Evolutionary conservation across 805 yeast species (phyloP).

Genomic region (Zygosaccharomyces lentus): DNA sequence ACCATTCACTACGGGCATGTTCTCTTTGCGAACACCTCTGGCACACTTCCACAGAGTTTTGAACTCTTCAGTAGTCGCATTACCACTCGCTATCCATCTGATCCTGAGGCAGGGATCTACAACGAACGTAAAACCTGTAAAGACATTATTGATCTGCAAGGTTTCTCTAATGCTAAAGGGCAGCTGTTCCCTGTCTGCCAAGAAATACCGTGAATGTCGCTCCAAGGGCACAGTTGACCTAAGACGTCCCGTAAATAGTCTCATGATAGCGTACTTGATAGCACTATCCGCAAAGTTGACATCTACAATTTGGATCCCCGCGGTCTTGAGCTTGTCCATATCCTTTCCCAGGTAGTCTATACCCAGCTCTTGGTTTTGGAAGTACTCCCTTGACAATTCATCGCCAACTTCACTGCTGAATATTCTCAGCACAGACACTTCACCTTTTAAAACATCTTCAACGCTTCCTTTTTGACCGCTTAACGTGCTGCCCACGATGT

Average conservation of each 20-base stretch:
- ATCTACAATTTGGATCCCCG: slow-evolving; percentile 62
- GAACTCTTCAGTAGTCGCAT: slow-evolving; percentile 63
- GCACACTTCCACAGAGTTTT: slow-evolving; percentile 63
- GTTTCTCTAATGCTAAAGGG: slow-evolving; percentile 53
- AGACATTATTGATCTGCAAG: slow-evolving; percentile 64
- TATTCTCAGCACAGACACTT: slow-evolving; percentile 29
- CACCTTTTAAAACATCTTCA: slow-evolving; percentile 30
- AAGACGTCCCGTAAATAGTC: slow-evolving; percentile 45
- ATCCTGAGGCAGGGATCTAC: slow-evolving; percentile 71
- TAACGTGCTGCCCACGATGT: slow-evolving; percentile 57
- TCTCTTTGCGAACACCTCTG: slow-evolving; percentile 52
- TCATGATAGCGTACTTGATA: slow-evolving; percentile 61
- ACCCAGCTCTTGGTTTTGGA: slow-evolving; percentile 38
- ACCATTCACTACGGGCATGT: neutral
- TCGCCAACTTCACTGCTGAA: slow-evolving; percentile 54
- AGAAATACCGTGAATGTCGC: slow-evolving; percentile 55
- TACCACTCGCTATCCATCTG: slow-evolving; percentile 91
- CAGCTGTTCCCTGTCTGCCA: slow-evolving; percentile 58
- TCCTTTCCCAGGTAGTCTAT: slow-evolving; percentile 16
- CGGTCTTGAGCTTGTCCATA: slow-evolving; percentile 9
- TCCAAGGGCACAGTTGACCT: slow-evolving; percentile 43
- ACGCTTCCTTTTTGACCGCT: slow-evolving; percentile 31
- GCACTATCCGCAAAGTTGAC: slow-evolving; percentile 70
- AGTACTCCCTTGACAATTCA: slow-evolving; percentile 57
- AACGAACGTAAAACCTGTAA: slow-evolving; percentile 78